Base-by-base conservation (phyloP, 2,329 filamentous ascomycete species). In the Aurifilum marmelostoma region DNA sequence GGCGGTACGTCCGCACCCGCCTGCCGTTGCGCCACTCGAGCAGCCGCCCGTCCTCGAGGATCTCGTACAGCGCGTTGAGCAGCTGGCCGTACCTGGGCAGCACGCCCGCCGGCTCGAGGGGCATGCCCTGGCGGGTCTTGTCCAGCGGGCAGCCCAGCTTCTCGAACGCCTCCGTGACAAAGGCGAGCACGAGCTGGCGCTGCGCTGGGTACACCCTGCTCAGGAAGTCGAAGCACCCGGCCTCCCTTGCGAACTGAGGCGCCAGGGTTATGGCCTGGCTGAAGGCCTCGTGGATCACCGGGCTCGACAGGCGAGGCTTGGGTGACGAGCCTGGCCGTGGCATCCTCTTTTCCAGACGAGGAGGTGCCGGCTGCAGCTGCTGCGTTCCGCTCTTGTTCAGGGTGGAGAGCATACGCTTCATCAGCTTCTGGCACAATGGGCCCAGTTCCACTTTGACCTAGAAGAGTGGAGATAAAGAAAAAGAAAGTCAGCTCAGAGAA, bases 121-220 rank as follows among this genome's bases (percentile, higher is more conserved):
- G 7, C 2, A 9, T 7, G 21, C 18, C 18, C 43, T 47, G 21
- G 43, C 43, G 18, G 18, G 8, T 43, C 7, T 73, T 9, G 2
- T 29, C 27, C 3, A 80, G 58, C 6, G 74, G 64, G 52, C 74
- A 78, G 1, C 76, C 77, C 0, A 80, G 67, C 2, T 67, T 43
- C 5, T 67, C 34, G 50, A 80, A 79, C 0, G 77, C 78, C 43
- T 79, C 76, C 0, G 74, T 66, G 6, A 76, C 71, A 61, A 80
- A 80, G 1, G 75, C 74, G 1, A 78, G 29, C 6, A 79, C 73
- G 1, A 80, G 73, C 1, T 72, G 59, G 1, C 67, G 67, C 56
- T 80, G 76, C 0, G 71, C 34, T 0, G 77, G 76, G 18, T 75
- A 77, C 0, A 75, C 73, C 2, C 74, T 34, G 0, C 50, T 66